A percentile compares a stretch with the other conserved stretches of the same genome.
These are phyloP conservation scores for Talaromyces albobiverticillius DNA, from an alignment of 2,329 filamentous ascomycete species.

Conservation along the genomic window DNA sequence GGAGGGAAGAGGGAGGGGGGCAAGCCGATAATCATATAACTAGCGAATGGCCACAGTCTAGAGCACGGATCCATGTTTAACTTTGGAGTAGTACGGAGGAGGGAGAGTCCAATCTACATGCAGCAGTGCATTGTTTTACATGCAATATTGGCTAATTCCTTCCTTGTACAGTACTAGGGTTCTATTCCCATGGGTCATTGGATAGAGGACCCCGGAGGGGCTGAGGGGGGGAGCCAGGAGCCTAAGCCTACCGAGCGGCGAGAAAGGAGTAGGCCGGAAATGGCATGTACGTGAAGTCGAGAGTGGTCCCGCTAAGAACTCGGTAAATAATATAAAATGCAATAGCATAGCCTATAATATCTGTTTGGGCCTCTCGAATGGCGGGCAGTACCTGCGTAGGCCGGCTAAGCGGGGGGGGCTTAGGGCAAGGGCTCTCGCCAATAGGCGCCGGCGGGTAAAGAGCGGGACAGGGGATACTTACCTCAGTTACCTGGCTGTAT, in stretches of 20 bases:
- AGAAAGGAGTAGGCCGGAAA: no score
- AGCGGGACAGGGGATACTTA: neutral
- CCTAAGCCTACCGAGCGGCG: no score
- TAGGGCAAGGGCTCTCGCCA: constrained; percentile 1
- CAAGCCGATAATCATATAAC: constrained; percentile 5
- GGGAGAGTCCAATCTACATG: neutral
- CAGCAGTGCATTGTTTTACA: neutral
- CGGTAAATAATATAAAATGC: no score
- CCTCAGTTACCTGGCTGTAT: neutral
- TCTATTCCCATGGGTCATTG: neutral
- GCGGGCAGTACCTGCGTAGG: constrained; percentile 9
- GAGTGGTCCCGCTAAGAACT: no score
- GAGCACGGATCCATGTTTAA: constrained; percentile 5
- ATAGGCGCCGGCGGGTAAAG: neutral
- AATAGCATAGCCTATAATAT: no score
- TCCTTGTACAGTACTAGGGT: neutral
- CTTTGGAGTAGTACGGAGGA: neutral
- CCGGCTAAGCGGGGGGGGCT: constrained; percentile 5
- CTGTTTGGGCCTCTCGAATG: constrained; percentile 1
- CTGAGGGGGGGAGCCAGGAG: constrained; percentile 3
- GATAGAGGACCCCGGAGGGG: neutral
- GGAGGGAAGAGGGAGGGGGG: no score
- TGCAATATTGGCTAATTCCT: neutral
- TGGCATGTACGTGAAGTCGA: no score
- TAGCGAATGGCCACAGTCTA: neutral